A percentile compares a stretch with the other conserved stretches of the same genome.
Evolutionary conservation across 2,329 filamentous ascomycete species (phyloP).

Genomic region (Penicillium sp.): DNA sequence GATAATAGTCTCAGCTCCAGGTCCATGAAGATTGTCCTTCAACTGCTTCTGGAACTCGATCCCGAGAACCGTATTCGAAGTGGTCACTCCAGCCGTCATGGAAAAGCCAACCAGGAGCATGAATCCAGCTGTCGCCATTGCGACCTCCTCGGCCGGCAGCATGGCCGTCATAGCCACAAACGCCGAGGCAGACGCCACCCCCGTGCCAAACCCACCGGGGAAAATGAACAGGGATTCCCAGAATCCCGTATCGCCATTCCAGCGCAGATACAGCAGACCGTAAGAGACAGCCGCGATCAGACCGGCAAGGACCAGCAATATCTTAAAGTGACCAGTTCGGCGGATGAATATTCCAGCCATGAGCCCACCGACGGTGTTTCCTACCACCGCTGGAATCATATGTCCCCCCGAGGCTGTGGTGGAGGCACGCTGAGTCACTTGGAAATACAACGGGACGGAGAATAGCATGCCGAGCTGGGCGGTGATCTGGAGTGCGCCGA

Average conservation of each 20-base stretch:
- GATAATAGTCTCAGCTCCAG: constrained; percentile 38
- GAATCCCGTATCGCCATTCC: constrained; percentile 61
- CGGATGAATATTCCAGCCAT: constrained; percentile 61
- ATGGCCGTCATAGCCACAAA: constrained; percentile 55
- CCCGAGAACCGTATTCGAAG: constrained; percentile 41
- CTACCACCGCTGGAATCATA: constrained; percentile 67
- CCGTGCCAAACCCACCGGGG: constrained; percentile 57
- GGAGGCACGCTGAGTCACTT: constrained; percentile 60
- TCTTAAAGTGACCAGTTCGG: constrained; percentile 62
- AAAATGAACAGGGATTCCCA: constrained; percentile 62
- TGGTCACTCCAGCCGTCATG: constrained; percentile 43
- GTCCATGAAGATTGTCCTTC: constrained; percentile 30
- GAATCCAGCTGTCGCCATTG: constrained; percentile 53
- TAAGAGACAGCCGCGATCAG: constrained; percentile 56
- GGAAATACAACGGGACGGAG: constrained; percentile 69
- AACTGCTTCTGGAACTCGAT: constrained; percentile 37
- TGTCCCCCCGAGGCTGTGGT: constrained; percentile 62
- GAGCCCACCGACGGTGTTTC: constrained; percentile 66
- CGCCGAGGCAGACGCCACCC: constrained; percentile 47
- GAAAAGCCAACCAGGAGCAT: constrained; percentile 51
- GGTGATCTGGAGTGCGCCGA: constrained; percentile 55
- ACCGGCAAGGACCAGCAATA: constrained; percentile 54
- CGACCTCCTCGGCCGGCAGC: constrained; percentile 49
- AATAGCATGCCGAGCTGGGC: constrained; percentile 67
- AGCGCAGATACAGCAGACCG: constrained; percentile 54